These are phyloP conservation scores for Sphagnum tenellum DNA, from an alignment of 225 moss, liverwort and hornwort genomes.

Conservation along the genomic window DNA sequence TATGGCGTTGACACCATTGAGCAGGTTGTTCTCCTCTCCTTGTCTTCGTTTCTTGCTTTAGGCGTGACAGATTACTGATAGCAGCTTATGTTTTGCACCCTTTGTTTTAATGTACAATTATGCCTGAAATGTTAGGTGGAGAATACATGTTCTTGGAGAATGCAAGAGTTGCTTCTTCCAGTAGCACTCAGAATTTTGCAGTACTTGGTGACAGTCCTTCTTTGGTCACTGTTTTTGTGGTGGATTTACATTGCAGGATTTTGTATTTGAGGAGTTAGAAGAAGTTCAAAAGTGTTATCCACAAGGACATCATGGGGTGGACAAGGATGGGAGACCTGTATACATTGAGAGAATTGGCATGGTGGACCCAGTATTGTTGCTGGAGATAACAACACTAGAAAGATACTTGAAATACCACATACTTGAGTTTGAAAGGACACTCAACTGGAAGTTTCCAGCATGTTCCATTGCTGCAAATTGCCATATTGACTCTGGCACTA, in stretches of 20 bases:
- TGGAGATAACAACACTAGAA: conserved; percentile 78
- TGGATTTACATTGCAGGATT: conserved; percentile 40
- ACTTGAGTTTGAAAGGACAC: conserved; percentile 78
- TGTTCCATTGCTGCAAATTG: conserved; percentile 68
- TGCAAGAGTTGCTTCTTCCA: too few relatives aligned
- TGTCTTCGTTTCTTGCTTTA: too few relatives aligned
- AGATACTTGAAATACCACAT: conserved; percentile 90
- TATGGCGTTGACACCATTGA: too few relatives aligned
- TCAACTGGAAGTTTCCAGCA: conserved; percentile 88
- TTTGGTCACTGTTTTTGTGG: too few relatives aligned
- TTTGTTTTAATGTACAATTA: too few relatives aligned
- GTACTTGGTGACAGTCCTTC: too few relatives aligned
- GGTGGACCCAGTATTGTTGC: conserved; percentile 62
- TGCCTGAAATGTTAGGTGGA: too few relatives aligned
- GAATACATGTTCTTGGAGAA: too few relatives aligned
- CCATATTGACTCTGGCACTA: conserved; percentile 75
- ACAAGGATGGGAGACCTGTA: conserved; percentile 82
- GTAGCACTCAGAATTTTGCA: too few relatives aligned
- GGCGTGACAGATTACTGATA: too few relatives aligned
- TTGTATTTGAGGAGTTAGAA: conserved; percentile 52
- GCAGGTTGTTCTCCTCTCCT: too few relatives aligned
- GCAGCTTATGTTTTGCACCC: too few relatives aligned
- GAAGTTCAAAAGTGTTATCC: conserved; percentile 64
- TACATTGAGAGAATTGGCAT: conserved; percentile 88
- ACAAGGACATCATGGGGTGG: conserved; percentile 92